Evolutionary conservation across 2,329 filamentous ascomycete genomes (phyloP).

Genomic region (Exophiala oligosperma): DNA sequence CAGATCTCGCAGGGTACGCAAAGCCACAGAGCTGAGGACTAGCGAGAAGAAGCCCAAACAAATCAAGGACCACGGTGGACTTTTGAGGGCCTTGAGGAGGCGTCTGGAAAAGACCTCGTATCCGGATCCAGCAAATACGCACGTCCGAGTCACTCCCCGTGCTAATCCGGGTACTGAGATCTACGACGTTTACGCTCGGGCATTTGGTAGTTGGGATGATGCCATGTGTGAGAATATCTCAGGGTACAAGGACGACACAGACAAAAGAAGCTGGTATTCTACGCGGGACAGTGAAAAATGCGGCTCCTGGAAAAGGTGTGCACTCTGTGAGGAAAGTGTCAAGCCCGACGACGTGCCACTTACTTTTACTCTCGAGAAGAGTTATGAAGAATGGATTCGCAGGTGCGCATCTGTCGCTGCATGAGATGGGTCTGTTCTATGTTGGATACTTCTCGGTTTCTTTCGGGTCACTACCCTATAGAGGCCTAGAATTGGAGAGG

Average conservation of each 20-base stretch:
- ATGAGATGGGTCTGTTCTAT: too few relatives aligned
- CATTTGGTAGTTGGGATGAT: slow-evolving; percentile 4
- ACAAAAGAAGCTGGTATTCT: neutral
- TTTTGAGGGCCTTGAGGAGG: neutral
- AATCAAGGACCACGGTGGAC: neutral
- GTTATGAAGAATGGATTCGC: too few relatives aligned
- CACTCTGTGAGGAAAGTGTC: too few relatives aligned
- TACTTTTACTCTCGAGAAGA: too few relatives aligned
- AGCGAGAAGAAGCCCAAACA: neutral
- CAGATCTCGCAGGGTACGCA: too few relatives aligned
- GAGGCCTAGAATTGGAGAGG: too few relatives aligned
- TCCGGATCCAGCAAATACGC: neutral
- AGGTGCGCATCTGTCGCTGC: too few relatives aligned
- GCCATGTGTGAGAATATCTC: slow-evolving; percentile 1
- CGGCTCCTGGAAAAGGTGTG: too few relatives aligned
- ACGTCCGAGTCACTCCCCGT: neutral
- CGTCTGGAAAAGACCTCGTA: neutral
- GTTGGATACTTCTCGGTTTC: too few relatives aligned
- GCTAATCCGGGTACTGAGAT: neutral
- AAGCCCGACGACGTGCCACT: too few relatives aligned
- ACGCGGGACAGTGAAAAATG: too few relatives aligned
- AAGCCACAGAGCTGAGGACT: neutral
- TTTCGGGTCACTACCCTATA: too few relatives aligned
- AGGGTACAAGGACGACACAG: neutral
- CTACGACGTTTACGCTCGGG: neutral